Conservation (phyloP, 2,329 filamentous ascomycete species). For the Hirsutella minnesotensis region DNA sequence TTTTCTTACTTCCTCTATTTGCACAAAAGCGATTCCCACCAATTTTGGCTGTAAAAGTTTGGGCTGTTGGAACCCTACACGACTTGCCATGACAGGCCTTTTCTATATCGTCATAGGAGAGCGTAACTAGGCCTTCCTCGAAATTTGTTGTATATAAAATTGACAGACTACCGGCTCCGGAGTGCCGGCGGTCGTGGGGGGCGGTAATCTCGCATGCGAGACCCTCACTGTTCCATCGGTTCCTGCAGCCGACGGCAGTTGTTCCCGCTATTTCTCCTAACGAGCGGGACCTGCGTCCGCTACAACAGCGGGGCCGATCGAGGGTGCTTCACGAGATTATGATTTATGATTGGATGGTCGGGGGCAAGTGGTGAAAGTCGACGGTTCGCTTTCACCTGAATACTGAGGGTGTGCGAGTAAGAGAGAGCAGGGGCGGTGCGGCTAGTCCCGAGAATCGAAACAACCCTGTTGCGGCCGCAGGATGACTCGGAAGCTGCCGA, state of each 20-base stretch:
- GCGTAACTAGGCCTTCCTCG: conserved; percentile 8
- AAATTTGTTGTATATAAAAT: conserved; percentile 15
- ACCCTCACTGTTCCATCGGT: conserved; percentile 24
- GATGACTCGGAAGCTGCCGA: neutral
- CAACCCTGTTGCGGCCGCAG: too few species aligned
- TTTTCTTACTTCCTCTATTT: neutral
- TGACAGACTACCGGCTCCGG: conserved; percentile 8
- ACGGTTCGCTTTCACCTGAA: too few species aligned
- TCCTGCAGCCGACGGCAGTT: conserved; percentile 13
- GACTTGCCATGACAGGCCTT: too few species aligned
- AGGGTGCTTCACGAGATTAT: conserved; percentile 33
- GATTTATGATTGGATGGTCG: conserved; percentile 41
- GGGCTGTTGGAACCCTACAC: neutral
- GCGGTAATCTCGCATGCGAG: conserved; percentile 24
- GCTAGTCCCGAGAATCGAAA: neutral
- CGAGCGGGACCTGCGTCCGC: conserved; percentile 14
- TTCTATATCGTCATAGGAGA: neutral
- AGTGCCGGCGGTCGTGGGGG: conserved; percentile 1
- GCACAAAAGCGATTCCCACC: neutral
- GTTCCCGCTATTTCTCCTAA: conserved; percentile 9
- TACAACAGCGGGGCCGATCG: conserved; percentile 15
- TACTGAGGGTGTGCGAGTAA: conserved; percentile 14
- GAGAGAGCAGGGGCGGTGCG: conserved; percentile 5
- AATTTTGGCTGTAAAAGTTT: neutral
- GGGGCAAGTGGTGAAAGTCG: conserved; percentile 15